Evolutionary conservation across 441 rosid species (phyloP).

Genomic region (Theobroma grandiflorum): DNA sequence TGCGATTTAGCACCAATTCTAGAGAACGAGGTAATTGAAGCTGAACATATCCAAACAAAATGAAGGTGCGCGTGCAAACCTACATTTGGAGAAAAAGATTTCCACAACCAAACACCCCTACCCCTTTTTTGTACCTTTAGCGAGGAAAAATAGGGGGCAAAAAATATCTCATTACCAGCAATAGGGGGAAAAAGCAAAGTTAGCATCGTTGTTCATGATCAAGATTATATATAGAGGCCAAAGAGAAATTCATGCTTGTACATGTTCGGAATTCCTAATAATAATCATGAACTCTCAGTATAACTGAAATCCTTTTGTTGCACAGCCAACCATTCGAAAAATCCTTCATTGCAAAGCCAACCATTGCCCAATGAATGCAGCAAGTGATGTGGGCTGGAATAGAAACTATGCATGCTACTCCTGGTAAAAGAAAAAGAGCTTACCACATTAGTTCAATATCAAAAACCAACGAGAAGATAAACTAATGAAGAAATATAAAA

Average conservation of each 20-base stretch:
- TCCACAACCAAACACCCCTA: neutral
- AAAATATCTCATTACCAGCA: neutral
- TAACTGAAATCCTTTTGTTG: neutral
- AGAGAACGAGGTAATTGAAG: too few species aligned
- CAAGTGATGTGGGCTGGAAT: neutral
- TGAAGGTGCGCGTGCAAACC: too few species aligned
- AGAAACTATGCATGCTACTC: neutral
- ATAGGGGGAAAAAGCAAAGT: neutral
- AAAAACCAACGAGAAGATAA: neutral
- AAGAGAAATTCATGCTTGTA: neutral
- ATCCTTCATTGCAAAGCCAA: neutral
- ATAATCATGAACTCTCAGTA: neutral
- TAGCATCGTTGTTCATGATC: neutral
- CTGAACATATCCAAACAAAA: too few species aligned
- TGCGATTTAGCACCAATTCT: too few species aligned
- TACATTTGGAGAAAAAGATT: too few species aligned
- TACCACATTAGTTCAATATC: neutral
- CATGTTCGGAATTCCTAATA: neutral
- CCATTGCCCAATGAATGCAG: neutral
- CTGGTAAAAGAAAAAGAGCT: neutral
- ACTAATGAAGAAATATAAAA: neutral
- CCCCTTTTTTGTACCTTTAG: neutral
- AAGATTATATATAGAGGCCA: neutral
- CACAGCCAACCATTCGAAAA: too few species aligned
- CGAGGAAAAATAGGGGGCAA: neutral